phyloP scores from a whole-genome alignment of 805 yeast species.

The Sugiyamaella mastotermitis region DNA sequence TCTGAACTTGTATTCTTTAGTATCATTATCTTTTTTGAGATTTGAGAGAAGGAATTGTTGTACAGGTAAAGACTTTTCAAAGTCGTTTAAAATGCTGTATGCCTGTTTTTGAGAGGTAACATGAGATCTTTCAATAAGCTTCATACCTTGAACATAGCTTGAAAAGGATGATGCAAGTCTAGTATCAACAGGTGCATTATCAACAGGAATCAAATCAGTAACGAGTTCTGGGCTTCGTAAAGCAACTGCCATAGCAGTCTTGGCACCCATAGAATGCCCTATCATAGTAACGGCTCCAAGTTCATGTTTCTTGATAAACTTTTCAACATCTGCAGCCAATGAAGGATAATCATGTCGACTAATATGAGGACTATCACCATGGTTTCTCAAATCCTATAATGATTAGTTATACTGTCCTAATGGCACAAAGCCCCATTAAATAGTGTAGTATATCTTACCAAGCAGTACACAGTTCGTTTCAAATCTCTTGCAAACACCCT shows the following conservation, averaged over 20 bases:
- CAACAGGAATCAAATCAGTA: constrained; percentile 66
- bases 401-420: constrained; percentile 1
- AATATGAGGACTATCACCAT: constrained; percentile 86
- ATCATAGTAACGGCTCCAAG: constrained; percentile 31
- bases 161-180: constrained; percentile 55
- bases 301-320: constrained; percentile 47
- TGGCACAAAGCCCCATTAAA: no score
- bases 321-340: constrained; percentile 79
- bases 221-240: constrained; percentile 59
- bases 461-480: constrained; percentile 29
- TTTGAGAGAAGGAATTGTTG: constrained; percentile 78
- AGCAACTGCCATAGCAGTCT: constrained; percentile 83
- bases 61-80: constrained; percentile 54
- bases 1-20: constrained; percentile 38
- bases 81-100: constrained; percentile 51
- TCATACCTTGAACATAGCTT: constrained; percentile 57
- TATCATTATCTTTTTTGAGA: constrained; percentile 40
- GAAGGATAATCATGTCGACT: constrained; percentile 69
- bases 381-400: constrained; percentile 67
- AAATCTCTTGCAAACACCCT: constrained; percentile 32
- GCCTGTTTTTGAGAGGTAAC: constrained; percentile 58
- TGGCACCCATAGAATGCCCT: constrained; percentile 69
- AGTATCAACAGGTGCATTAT: constrained; percentile 79
- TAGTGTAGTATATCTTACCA: constrained; percentile 15
- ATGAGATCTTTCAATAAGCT: constrained; percentile 44